phyloP scores from a whole-genome alignment of 176 grass and related monocot genomes.

The Triticum aestivum region IWGSC_CS_RefSeq_v2.1 NC_057796.1:223789221-223789720 shows the following conservation, averaged over 20 bases:
- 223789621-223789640: conserved; percentile 3
- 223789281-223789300: conserved; percentile 26
- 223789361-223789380: conserved; percentile 29
- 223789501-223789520: neutral
- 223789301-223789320: conserved; percentile 20
- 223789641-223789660: conserved; percentile 26
- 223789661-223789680: neutral
- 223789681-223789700: conserved; percentile 9
- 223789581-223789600: conserved; percentile 10
- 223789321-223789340: conserved; percentile 27
- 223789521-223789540: neutral
- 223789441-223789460: conserved; percentile 2
- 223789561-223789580: neutral
- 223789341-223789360: conserved; percentile 51
- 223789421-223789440: conserved; percentile 12
- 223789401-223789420: conserved; percentile 30
- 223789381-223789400: conserved; percentile 32
- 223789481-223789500: neutral
- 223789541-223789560: conserved; percentile 11
- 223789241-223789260: conserved; percentile 22
- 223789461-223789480: conserved; percentile 25
- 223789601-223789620: conserved; percentile 18
- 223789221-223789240: conserved; percentile 17
- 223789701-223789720: neutral
- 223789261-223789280: conserved; percentile 42